Evolutionary conservation across 2,329 filamentous ascomycete genomes (phyloP), one percentile per base, ranked within the genome.

Genomic region (Aspergillus transmontanensis): DNA sequence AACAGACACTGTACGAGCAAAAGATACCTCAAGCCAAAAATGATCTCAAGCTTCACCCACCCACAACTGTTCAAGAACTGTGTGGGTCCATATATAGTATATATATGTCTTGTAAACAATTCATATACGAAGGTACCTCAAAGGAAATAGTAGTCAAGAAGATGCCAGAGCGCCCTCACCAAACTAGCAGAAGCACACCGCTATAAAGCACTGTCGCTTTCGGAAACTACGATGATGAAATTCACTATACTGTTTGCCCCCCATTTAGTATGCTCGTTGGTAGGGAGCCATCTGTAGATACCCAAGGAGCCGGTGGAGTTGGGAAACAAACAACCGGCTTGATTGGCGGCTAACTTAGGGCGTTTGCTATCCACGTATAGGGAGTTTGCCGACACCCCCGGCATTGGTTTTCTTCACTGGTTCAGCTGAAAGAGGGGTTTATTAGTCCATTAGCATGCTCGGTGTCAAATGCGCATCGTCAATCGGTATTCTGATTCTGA

Each of bases 321-420:
- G n/a, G 34, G 32, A 55, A 39, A 21, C 32, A 36, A 55, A 55
- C 30, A 23, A 23, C 19, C 19, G 6, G 11, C 23, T 39, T 39
- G 51, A 55, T 55, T 55, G 51, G 51, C 32, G 32, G 21, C 34
- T 10, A 21, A 30, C 4, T 39, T 21, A 19, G n/a, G 51, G 28
- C 23, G 12, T 39, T 55, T 55, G 51, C 32, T 39, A 4, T 55
- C 51, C 51, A 55, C 51, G 51, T 55, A 55, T 55, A 39, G 7
- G 28, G 32, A 21, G 51, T 19, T 23, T 36, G 30, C 51, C 51
- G n/a, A 19, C 12, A 12, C 6, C n/a, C 32, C 51, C 51, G 51
- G 34, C 21, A 41, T 26, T 41, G 34, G 26, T 55, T 19, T 55
- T 23, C 51, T 55, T 55, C 51, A 23, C 30, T 14, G 4, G 23